Evolutionary conservation across 2,329 filamentous ascomycete species (phyloP), one percentile per base, ranked within the genome.

Genomic region (Talaromyces sp.): DNA sequence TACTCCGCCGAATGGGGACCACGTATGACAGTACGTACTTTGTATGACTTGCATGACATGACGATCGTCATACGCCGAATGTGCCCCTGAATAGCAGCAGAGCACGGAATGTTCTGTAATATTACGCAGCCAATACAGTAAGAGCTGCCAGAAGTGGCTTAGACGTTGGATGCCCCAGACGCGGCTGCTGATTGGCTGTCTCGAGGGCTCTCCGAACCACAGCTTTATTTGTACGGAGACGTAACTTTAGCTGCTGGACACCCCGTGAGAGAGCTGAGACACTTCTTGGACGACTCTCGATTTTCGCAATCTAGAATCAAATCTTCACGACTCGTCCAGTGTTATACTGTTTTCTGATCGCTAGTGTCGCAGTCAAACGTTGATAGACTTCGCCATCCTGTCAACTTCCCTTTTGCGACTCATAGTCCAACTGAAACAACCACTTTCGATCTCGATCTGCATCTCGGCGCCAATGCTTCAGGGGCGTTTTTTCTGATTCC

Each of bases 381-480:
- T 10, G 22, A 38, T 19, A 53, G 15, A 27, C 15, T 29, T 54
- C 43, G 59, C 45, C 19, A 27, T 51, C 29, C 31, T 56, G 8
- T 56, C 53, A 22, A 38, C 31, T 15, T 36, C 31, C n/a, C 53
- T 17, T 34, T 36, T 56, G 53, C 53, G 53, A 56, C 53, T 36
- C 27, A 53, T 29, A 56, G n/a, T 8, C n/a, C 11, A 56, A 56
- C 53, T 59, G 56, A 59, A 59, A 59, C 38, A 59, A 59, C 56
- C n/a, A 19, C 56, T 36, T 58, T 38, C 25, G 15, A 49, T 58
- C 40, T 47, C 51, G 25, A 63, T 19, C 56, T 59, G 36, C 13
- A 63, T 63, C 38, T 47, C 61, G 61, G 51, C 60, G 34, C 61
- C 76, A 75, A 79, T 79, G 77, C 76, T 74, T 76, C 74, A 74